Base-by-base conservation (phyloP, 1,284 basidiomycete species). In the Omphalotus olearius region DNA sequence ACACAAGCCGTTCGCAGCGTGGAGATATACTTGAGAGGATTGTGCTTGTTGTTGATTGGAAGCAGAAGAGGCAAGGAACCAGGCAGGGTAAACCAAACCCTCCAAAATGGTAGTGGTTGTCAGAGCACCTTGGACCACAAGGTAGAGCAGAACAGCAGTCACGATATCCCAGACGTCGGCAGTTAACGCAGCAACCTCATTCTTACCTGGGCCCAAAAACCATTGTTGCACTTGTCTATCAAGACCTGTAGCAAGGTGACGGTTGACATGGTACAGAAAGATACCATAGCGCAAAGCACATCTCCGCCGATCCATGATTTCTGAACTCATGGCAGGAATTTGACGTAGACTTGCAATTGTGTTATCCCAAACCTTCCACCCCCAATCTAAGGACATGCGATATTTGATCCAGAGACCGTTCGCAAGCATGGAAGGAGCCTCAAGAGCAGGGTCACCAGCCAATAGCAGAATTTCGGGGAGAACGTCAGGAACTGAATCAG, bases 321-420 rank as follows among this genome's bases (percentile, higher is more conserved):
- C 80, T 6, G 68, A 57, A 10, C 75, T 75, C 69, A 84, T 77
- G 41, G 66, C 64, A 5, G 83, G 79, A 43, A 86, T 73, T 62
- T 86, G 83, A 39, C 80, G 80, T 39, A 91, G 68, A 51, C 81
- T 83, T 5, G 83, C 79, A 44, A 91, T 71, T 1, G 82, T 80
- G 59, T 87, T 88, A 58, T 91, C 86, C 86, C 89, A 89, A 7
- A 86, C 84, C 57, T 82, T 83, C 76, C 79, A 84, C 1, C 78
- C 84, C 88, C 88, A 91, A 56, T 87, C 77, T 9, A 69, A 62
- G 0, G 84, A 80, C 3, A 77, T 78, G 36, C 83, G 78, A 60
- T 89, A 91, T 61, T 88, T 86, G 66, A 87, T 84, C 87, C 87
- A 89, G 20, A 92, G 67, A 51, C 76, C 72, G 62, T 85, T 86